A percentile compares a stretch with the other conserved stretches of the same genome.
These are phyloP conservation scores for Rhytidiadelphus loreus DNA, from an alignment of 225 moss, liverwort and hornwort genomes.

Conservation along the genomic window DNA sequence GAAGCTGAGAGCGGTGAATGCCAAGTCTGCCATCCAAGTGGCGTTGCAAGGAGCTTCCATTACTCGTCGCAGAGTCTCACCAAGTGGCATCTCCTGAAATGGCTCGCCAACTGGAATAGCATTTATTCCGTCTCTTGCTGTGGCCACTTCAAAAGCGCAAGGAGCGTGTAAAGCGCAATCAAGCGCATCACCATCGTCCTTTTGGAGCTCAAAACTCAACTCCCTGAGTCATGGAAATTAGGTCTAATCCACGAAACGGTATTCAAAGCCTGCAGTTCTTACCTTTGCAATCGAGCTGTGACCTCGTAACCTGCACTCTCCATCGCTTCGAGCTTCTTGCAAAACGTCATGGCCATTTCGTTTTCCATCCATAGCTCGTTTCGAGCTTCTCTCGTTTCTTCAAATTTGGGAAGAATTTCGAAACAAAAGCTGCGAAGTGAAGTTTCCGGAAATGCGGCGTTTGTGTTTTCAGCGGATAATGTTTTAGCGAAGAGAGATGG, in stretches of 20 bases:
- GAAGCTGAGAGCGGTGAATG: not conserved
- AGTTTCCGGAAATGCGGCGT: not conserved
- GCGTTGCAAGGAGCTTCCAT: not conserved
- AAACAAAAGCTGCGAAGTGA: not conserved
- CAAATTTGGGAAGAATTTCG: not conserved
- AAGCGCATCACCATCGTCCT: not conserved
- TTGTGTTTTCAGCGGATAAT: not conserved
- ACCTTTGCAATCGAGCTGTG: not conserved
- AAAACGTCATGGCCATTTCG: conserved; percentile 1
- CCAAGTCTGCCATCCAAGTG: not conserved
- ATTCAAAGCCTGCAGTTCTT: not conserved
- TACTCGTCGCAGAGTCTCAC: not conserved
- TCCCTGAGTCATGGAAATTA: not conserved
- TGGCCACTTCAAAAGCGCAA: not conserved
- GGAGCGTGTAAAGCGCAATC: not conserved
- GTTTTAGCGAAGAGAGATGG: not conserved
- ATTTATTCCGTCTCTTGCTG: not conserved
- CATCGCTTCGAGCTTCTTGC: not conserved
- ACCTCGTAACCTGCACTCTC: not conserved
- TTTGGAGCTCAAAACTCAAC: not conserved
- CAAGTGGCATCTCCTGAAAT: conserved; percentile 5
- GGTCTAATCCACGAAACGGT: not conserved
- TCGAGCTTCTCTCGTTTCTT: not conserved
- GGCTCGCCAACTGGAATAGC: conserved; percentile 8
- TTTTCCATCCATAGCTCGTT: not conserved